Base-by-base conservation (phyloP, 2,329 filamentous ascomycete genomes). In the Myotisia sp. region DNA sequence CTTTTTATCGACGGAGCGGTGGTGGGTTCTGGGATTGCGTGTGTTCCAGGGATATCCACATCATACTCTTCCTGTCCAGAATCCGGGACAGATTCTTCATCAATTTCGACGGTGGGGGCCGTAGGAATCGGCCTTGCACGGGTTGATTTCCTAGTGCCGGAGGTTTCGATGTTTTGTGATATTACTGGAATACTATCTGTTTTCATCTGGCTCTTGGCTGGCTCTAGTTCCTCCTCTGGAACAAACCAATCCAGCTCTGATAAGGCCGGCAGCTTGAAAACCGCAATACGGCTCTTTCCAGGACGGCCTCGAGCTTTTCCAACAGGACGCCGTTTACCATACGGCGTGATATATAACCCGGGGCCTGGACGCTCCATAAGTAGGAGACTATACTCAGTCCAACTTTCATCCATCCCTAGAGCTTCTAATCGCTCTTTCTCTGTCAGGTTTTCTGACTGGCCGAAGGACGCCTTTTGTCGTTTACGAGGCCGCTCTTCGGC, bases 271-370 rank as follows among this genome's bases (percentile, higher is more conserved):
- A 52, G 54, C 42, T 54, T 61, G 38, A 62, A 58, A 3, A 61
- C 47, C 3, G 54, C 57, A 32, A 62, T 47, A n/a, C 54, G 50
- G 27, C 56, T 59, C 33, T 46, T 50, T 21, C 47, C 47, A 23
- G 58, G 56, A 6, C 58, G 57, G 12, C 58, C 58, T 44, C 51
- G 51, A 24, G 41, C 45, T 34, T 53, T 56, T 2, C 54, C 57
- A n/a, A 47, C 44, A 13, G 57, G 53, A 33, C 56, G 49, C 22
- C 57, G 50, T 36, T 51, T 54, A 12, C 58, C 58, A 24, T 44
- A 45, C 3, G 55, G 47, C 7, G 61, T 62, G 16, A 63, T 37
- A 37, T 61, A 63, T 7, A 62, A 48, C 6, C 62, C 60, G 8
- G 56, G 47, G 3, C 37, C 41, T 8, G 50, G 45, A n/a, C 55